Evolutionary conservation across 2,329 filamentous ascomycete species (phyloP).

Genomic region (Mycosphaerella sp.): DNA sequence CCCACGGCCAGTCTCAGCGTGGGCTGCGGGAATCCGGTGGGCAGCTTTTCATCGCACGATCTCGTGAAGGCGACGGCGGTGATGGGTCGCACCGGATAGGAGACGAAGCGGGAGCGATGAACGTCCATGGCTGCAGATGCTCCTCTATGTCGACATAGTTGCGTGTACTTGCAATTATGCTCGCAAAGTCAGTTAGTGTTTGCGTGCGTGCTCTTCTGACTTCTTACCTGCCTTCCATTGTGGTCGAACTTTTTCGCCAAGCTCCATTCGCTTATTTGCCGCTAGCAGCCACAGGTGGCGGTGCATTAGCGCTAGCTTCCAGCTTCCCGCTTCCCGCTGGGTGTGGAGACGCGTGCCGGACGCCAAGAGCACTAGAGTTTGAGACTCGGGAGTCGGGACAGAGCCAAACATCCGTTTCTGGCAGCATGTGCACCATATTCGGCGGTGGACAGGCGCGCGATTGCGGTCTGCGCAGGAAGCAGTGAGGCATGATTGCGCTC

Average conservation of each 20-base stretch:
- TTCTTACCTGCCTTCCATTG: background rate
- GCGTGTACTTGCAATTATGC: background rate
- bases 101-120: constrained; percentile 93
- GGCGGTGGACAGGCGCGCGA: too few relatives aligned
- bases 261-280: too few relatives aligned
- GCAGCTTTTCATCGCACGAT: constrained; percentile 43
- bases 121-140: constrained; percentile 64
- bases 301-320: too few relatives aligned
- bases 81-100: constrained; percentile 84
- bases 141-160: background rate
- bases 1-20: constrained; percentile 78
- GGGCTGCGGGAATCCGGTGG: constrained; percentile 40
- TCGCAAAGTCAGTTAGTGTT: background rate
- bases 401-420: too few relatives aligned
- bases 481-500: too few relatives aligned
- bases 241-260: too few relatives aligned
- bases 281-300: background rate
- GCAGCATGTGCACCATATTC: too few relatives aligned
- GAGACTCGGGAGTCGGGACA: too few relatives aligned
- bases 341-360: too few relatives aligned
- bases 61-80: constrained; percentile 94
- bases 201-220: background rate
- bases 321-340: too few relatives aligned
- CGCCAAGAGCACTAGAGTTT: too few relatives aligned
- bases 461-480: too few relatives aligned